Conservation (phyloP, 352 stramenopile species). For the Thalassiosira exigua region DNA sequence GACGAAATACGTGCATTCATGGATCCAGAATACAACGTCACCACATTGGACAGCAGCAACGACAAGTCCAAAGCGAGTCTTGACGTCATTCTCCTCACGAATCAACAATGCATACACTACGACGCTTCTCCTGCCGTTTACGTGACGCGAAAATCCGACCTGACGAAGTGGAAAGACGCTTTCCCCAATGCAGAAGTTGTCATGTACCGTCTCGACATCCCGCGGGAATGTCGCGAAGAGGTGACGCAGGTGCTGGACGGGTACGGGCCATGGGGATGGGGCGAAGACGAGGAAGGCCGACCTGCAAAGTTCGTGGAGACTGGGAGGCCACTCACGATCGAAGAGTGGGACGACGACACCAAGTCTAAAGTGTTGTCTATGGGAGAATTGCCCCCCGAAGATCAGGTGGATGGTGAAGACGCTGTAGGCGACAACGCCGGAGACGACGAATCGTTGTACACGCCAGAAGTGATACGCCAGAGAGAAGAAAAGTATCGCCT, state of each 20-base stretch:
- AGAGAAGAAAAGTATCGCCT: constrained; percentile 72
- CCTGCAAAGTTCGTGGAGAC: constrained; percentile 70
- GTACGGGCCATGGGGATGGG: constrained; percentile 79
- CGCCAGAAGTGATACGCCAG: constrained; percentile 67
- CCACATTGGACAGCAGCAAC: not conserved
- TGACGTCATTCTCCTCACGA: constrained; percentile 77
- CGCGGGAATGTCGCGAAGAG: constrained; percentile 70
- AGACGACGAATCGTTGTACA: constrained; percentile 52
- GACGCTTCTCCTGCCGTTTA: constrained; percentile 70
- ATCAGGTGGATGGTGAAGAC: constrained; percentile 31
- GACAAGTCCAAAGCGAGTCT: constrained; percentile 48
- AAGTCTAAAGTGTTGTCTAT: constrained; percentile 60
- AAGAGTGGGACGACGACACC: constrained; percentile 75
- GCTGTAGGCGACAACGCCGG: constrained; percentile 10
- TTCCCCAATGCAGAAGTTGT: constrained; percentile 69
- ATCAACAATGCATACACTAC: constrained; percentile 77
- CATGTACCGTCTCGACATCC: constrained; percentile 77
- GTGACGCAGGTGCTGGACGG: constrained; percentile 81
- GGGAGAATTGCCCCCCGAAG: constrained; percentile 69
- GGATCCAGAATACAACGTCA: constrained; percentile 35
- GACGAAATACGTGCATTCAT: constrained; percentile 72
- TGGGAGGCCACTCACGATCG: constrained; percentile 66
- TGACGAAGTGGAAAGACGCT: constrained; percentile 70
- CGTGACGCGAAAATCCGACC: constrained; percentile 67
- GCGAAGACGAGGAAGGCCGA: constrained; percentile 36